Conservation (phyloP, 495 filamentous ascomycete genomes). For the Aeminium ludgeri region DNA sequence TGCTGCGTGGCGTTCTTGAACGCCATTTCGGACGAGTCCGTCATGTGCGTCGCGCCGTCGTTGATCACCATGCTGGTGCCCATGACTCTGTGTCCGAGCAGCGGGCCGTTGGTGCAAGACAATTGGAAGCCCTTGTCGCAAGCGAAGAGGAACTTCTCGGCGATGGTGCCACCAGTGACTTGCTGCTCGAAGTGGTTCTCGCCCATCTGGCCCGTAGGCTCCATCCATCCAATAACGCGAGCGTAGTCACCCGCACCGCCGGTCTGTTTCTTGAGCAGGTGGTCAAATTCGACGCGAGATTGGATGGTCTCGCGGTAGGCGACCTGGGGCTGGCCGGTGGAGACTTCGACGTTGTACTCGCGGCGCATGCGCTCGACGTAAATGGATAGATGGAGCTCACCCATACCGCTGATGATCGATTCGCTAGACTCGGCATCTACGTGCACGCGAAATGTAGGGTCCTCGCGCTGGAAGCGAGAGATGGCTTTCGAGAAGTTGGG, state of each 20-base stretch:
- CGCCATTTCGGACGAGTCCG: conserved; percentile 95
- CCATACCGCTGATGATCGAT: conserved; percentile 98
- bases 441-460: conserved; percentile 91
- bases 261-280: conserved; percentile 87
- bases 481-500: conserved; percentile 97
- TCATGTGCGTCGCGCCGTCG: conserved; percentile 95
- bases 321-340: conserved; percentile 92
- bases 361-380: conserved; percentile 97
- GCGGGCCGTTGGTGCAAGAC: conserved; percentile 71
- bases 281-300: conserved; percentile 64
- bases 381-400: conserved; percentile 90
- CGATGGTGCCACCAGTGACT: conserved; percentile 77
- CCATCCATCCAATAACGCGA: conserved; percentile 82
- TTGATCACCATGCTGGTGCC: conserved; percentile 83
- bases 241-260: conserved; percentile 95
- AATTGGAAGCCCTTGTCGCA: conserved; percentile 91
- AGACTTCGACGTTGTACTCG: conserved; percentile 90
- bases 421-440: conserved; percentile 82
- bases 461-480: conserved; percentile 95
- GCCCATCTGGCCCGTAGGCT: conserved; percentile 56
- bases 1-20: conserved; percentile 94
- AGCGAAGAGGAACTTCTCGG: conserved; percentile 88
- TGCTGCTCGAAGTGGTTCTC: conserved; percentile 74
- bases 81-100: conserved; percentile 86
- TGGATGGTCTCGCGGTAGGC: conserved; percentile 93